phyloP scores from a whole-genome alignment of 257 asterid genomes.

The Cruciata laevipes region DNA sequence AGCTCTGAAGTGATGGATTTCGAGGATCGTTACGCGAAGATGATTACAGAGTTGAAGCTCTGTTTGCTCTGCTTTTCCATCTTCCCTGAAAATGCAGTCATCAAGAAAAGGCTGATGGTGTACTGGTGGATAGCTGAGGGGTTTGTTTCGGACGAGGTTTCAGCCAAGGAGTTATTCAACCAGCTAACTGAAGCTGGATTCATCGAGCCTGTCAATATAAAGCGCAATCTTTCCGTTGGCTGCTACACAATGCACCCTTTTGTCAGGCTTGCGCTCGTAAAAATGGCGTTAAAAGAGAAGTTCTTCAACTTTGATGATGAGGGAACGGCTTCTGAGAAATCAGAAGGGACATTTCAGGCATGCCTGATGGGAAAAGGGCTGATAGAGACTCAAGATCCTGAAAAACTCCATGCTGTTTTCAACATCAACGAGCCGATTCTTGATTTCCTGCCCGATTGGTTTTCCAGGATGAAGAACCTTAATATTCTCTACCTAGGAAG shows the following conservation, averaged over 20 bases:
- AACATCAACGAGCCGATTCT: conserved; percentile 34
- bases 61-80: conserved; percentile 38
- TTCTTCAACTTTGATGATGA: conserved; percentile 25
- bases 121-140: conserved; percentile 50
- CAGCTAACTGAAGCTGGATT: conserved; percentile 27
- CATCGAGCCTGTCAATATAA: conserved; percentile 27
- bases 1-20: conserved; percentile 28
- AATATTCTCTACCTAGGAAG: conserved; percentile 37
- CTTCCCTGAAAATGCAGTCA: conserved; percentile 30
- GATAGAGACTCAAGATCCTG: conserved; percentile 15
- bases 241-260: conserved; percentile 32
- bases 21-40: conserved; percentile 18
- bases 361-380: conserved; percentile 39
- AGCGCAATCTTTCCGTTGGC: conserved; percentile 18
- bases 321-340: conserved; percentile 31
- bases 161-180: conserved; percentile 9
- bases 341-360: conserved; percentile 18
- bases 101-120: conserved; percentile 41
- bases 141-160: conserved; percentile 16
- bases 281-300: conserved; percentile 23
- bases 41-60: conserved; percentile 18
- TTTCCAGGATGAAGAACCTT: conserved; percentile 30
- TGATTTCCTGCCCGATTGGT: conserved; percentile 34
- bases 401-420: conserved; percentile 37
- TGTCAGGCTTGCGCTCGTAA: conserved; percentile 22